Conservation (phyloP, 2,329 filamentous ascomycete species). For the Colletotrichum sp. region DNA sequence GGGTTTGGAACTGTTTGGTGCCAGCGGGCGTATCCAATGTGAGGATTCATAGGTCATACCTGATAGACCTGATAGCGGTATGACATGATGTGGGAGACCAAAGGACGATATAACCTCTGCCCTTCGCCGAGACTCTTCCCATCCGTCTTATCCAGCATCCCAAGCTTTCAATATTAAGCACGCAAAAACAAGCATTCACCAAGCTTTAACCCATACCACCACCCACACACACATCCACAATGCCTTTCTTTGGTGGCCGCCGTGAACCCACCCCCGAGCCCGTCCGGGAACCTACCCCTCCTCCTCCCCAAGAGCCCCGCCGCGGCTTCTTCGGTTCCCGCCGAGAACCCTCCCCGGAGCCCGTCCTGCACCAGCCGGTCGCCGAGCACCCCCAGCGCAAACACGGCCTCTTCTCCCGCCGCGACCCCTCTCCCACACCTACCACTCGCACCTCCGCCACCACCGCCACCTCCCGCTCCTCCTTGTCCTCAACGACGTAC, state of each 20-base stretch:
- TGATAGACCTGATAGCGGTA: neutral
- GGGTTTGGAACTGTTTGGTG: neutral
- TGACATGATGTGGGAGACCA: neutral
- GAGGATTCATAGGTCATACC: neutral
- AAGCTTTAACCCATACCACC: neutral
- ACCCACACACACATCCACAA: neutral
- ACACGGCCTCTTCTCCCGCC: slow-evolving; percentile 42
- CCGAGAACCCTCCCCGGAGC: slow-evolving; percentile 30
- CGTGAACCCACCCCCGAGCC: slow-evolving; percentile 32
- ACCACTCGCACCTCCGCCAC: slow-evolving; percentile 29
- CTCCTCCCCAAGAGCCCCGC: slow-evolving; percentile 26
- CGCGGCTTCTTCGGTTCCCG: slow-evolving; percentile 27
- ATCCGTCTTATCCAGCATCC: slow-evolving; percentile 20
- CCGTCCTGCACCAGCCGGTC: slow-evolving; percentile 31
- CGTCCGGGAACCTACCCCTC: slow-evolving; percentile 32
- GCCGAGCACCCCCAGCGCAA: slow-evolving; percentile 27
- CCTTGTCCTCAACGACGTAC: slow-evolving; percentile 23
- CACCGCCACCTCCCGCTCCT: slow-evolving; percentile 22
- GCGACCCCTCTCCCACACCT: slow-evolving; percentile 26
- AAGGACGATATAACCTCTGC: slow-evolving; percentile 6
- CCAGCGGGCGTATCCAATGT: neutral
- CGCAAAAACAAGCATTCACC: slow-evolving; percentile 4
- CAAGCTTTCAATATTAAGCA: neutral
- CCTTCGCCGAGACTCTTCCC: neutral
- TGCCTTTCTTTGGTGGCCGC: slow-evolving; percentile 30